Evolutionary conservation across 352 stramenopile species (phyloP).

Genomic region (Phytophthora syringae): DNA sequence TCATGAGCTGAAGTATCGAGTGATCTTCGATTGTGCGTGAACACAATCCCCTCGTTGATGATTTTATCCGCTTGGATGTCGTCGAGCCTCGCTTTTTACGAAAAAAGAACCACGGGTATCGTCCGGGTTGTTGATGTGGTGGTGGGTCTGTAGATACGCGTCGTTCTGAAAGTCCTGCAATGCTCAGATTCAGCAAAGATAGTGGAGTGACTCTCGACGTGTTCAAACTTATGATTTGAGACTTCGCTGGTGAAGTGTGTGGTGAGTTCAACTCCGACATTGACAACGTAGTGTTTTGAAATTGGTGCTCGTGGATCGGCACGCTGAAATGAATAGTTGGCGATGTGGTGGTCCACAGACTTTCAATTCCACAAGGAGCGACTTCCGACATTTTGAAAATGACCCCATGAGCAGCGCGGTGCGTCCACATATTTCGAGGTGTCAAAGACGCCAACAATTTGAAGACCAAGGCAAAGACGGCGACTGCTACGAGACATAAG

Average conservation of each 20-base stretch:
- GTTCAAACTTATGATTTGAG: background rate
- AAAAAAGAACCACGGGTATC: constrained; percentile 9
- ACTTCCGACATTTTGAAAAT: constrained; percentile 13
- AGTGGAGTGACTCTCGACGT: constrained; percentile 13
- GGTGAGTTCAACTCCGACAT: background rate
- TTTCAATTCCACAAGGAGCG: constrained; percentile 22
- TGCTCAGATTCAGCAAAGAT: background rate
- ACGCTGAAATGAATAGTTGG: constrained; percentile 29
- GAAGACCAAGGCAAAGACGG: background rate
- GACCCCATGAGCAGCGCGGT: constrained; percentile 8
- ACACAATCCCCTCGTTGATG: background rate
- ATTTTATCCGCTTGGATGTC: background rate
- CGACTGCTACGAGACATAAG: constrained; percentile 20
- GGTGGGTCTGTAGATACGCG: background rate
- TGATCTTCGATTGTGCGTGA: constrained; percentile 12
- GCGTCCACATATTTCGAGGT: constrained; percentile 5
- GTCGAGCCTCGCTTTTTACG: constrained; percentile 2
- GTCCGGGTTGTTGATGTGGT: background rate
- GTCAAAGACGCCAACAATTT: constrained; percentile 15
- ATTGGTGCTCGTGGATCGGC: background rate
- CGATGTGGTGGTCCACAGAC: constrained; percentile 28
- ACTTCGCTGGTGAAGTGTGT: background rate
- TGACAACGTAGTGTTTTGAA: background rate
- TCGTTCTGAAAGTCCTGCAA: background rate
- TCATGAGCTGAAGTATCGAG: constrained; percentile 48